These are phyloP conservation scores for Pseudogymnoascus sp. DNA, from an alignment of 2,329 filamentous ascomycete genomes.

Conservation along the genomic window DNA sequence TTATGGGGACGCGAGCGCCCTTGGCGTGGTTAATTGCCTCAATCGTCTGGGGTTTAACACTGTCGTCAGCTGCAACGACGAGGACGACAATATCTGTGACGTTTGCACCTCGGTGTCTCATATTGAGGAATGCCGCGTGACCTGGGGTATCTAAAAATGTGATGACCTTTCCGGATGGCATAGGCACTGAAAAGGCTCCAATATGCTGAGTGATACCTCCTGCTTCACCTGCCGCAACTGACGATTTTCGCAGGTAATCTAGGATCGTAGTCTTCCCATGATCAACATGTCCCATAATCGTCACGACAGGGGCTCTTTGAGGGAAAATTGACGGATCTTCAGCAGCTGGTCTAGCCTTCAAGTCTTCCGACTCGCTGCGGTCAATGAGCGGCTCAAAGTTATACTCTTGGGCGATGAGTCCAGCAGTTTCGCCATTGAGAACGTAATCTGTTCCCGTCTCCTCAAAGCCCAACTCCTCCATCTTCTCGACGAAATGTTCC, in stretches of 20 bases:
- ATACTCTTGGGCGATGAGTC: constrained; percentile 85
- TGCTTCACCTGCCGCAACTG: constrained; percentile 83
- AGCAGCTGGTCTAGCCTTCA: constrained; percentile 62
- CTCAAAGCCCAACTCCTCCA: constrained; percentile 85
- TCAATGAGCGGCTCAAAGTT: constrained; percentile 82
- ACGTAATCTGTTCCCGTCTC: constrained; percentile 76
- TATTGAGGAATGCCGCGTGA: constrained; percentile 89
- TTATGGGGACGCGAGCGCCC: constrained; percentile 81
- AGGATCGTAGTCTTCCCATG: constrained; percentile 97
- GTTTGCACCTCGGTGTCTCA: constrained; percentile 91
- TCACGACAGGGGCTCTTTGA: constrained; percentile 81
- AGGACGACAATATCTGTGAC: constrained; percentile 96
- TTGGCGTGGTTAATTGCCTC: constrained; percentile 94
- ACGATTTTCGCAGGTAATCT: constrained; percentile 88
- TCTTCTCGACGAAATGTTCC: constrained; percentile 64
- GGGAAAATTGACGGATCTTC: constrained; percentile 65
- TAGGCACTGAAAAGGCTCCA: constrained; percentile 86
- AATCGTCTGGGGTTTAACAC: constrained; percentile 93
- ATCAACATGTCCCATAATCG: constrained; percentile 99
- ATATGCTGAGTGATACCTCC: constrained; percentile 98
- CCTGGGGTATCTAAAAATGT: constrained; percentile 97
- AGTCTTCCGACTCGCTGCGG: constrained; percentile 58
- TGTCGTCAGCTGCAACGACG: constrained; percentile 94
- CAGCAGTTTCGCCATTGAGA: constrained; percentile 83
- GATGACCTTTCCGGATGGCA: constrained; percentile 81